phyloP scores from a whole-genome alignment of 306 rosid species.

The Cyamopsis tetragonoloba region DNA sequence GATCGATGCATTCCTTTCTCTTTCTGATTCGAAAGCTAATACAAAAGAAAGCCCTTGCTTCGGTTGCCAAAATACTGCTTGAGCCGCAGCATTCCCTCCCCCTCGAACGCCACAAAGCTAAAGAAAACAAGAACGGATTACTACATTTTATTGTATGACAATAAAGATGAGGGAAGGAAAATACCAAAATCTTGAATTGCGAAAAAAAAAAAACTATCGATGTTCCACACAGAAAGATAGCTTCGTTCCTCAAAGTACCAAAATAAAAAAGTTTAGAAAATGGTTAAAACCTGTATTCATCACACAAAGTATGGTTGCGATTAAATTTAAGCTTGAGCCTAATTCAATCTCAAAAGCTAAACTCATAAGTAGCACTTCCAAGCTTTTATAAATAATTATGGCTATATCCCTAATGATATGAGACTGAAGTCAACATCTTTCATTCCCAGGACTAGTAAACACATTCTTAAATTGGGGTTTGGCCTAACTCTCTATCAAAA shows the following conservation, averaged over 20 bases:
- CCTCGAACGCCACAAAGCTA: constrained; percentile 93
- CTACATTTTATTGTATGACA: not conserved
- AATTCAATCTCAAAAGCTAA: too few species aligned
- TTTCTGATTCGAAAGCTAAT: constrained; percentile 75
- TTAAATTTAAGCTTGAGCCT: too few species aligned
- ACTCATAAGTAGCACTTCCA: too few species aligned
- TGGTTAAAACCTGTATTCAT: not conserved
- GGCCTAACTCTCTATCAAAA: too few species aligned
- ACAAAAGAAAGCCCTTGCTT: constrained; percentile 70
- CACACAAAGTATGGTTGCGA: not conserved
- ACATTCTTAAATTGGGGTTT: too few species aligned
- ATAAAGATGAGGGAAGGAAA: not conserved
- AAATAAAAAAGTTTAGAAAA: not conserved
- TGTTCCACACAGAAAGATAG: not conserved
- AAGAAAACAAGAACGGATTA: constrained; percentile 16
- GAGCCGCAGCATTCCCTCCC: constrained; percentile 89
- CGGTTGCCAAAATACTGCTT: constrained; percentile 85
- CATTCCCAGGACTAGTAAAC: too few species aligned
- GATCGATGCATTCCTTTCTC: constrained; percentile 85
- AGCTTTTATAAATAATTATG: too few species aligned
- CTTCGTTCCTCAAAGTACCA: not conserved
- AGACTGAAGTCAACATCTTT: too few species aligned
- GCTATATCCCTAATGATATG: too few species aligned
- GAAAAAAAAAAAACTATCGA: not conserved
- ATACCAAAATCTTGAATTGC: not conserved